A percentile compares a stretch with the other conserved stretches of the same genome.
phyloP scores from a whole-genome alignment of 2,329 filamentous ascomycete species.

The Beauveria caledonica region DNA sequence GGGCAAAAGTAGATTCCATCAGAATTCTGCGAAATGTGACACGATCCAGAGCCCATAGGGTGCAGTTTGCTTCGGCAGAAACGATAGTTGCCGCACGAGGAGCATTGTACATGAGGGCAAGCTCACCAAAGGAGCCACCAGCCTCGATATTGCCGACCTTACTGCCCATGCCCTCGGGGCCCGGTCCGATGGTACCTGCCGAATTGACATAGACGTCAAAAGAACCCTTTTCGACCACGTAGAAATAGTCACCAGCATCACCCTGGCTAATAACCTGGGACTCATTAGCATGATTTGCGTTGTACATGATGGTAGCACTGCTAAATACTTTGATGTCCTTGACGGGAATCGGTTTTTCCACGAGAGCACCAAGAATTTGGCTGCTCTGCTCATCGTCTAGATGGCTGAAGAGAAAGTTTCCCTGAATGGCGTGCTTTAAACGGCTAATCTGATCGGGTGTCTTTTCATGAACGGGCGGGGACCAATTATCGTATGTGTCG shows the following conservation, averaged over 20 bases:
- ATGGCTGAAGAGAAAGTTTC: conserved; percentile 91
- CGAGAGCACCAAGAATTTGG: conserved; percentile 80
- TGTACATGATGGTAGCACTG: not conserved
- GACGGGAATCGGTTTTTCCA: conserved; percentile 91
- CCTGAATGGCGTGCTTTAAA: conserved; percentile 70
- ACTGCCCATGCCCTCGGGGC: conserved; percentile 70
- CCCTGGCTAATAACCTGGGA: conserved; percentile 88
- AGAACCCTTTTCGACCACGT: conserved; percentile 82
- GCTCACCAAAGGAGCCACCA: conserved; percentile 90
- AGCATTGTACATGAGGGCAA: conserved; percentile 97
- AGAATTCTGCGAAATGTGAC: conserved; percentile 95
- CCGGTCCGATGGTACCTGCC: conserved; percentile 68
- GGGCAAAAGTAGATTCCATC: conserved; percentile 96
- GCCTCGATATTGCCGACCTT: conserved; percentile 76
- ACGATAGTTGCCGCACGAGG: conserved; percentile 91
- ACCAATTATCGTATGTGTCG: conserved; percentile 80
- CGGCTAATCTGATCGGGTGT: conserved; percentile 70
- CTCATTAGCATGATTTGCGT: conserved; percentile 18
- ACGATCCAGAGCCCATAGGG: conserved; percentile 89
- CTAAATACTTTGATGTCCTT: conserved; percentile 63
- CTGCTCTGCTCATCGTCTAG: conserved; percentile 86
- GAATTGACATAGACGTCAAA: conserved; percentile 90
- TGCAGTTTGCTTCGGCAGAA: conserved; percentile 68
- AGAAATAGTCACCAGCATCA: conserved; percentile 95
- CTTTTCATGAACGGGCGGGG: conserved; percentile 79